Evolutionary conservation across 75 land plant species (phyloP).

Genomic region (Pinus taeda): DNA sequence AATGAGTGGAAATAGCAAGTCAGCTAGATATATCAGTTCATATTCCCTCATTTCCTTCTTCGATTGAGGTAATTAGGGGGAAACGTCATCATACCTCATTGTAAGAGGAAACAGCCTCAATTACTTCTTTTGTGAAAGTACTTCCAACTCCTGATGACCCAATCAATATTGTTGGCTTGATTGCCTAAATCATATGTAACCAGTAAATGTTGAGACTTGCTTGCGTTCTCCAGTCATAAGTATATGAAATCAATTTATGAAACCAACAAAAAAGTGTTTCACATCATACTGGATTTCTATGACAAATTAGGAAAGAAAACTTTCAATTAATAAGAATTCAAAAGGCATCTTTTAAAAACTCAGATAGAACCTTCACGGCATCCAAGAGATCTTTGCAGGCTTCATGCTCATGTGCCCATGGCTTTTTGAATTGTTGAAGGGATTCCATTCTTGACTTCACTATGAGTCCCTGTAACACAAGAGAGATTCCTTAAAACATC

Average conservation of each 20-base stretch:
- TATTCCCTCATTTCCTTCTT: neutral
- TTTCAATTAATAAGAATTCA: neutral
- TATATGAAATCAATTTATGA: neutral
- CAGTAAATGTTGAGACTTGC: neutral
- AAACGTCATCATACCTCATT: constrained; percentile 17
- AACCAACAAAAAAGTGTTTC: neutral
- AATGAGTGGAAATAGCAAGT: neutral
- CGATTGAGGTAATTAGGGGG: neutral
- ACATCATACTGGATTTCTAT: neutral
- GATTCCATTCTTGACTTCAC: constrained; percentile 59
- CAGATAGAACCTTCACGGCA: constrained; percentile 55
- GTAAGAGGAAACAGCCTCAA: constrained; percentile 35
- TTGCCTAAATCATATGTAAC: constrained; percentile 24
- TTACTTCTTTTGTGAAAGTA: constrained; percentile 49
- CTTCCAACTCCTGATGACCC: constrained; percentile 46
- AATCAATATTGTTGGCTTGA: constrained; percentile 43
- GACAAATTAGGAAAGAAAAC: neutral
- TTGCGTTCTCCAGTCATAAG: neutral
- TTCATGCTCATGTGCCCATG: constrained; percentile 69
- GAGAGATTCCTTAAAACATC: neutral
- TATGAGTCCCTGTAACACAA: constrained; percentile 47
- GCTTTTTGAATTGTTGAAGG: constrained; percentile 62
- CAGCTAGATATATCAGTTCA: neutral
- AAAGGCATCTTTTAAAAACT: neutral
- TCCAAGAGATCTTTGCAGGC: constrained; percentile 35